Evolutionary conservation across 2,329 filamentous ascomycete species (phyloP), one percentile per base, ranked within the genome.

Genomic region (Botrytis paeoniae): DNA sequence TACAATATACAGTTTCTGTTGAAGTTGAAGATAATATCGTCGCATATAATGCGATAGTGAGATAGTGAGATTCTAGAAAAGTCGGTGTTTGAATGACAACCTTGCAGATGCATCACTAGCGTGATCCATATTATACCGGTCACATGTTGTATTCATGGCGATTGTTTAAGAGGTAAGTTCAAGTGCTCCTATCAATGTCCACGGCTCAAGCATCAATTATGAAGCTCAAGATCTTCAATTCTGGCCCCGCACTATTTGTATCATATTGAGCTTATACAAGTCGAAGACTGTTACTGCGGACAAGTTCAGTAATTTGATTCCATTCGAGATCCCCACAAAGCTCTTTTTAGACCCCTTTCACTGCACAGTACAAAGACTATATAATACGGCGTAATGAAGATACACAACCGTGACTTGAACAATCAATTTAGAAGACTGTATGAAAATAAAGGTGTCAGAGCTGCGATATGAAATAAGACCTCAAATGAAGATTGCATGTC

Each of bases 101-200:
- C 41, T 65, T 71, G 69, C 43, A 69, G 22, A 41, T 41, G 65
- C 51, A 64, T 65, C 25, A 57, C 61, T 65, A 65, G 60, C 48
- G 48, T 41, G n/a, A 20, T 5, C 14, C n/a, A 22, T 16, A 2
- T 22, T 32, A 22, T 9, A 20, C 35, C 6, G 39, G 18, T 68
- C 65, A 68, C 65, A 57, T 57, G 65, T 10, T 57, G 14, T 39
- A 18, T 12, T 29, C 18, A 35, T 29, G n/a, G 51, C 51, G 14
- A 57, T 32, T 29, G n/a, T 18, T 57, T 18, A 16, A 29, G 5
- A 16, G 48, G 48, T 9, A 8, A 57, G 14, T 14, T 22, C 35
- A 65, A 10, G 32, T 35, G 35, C 48, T 16, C 35, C 4, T 3
- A 22, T 32, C 37, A 32, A 57, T 39, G 1, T 41, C n/a, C 51